Percentiles rank a stretch among this genome's conserved stretches.
Conservation (phyloP, 805 yeast genomes). For the Candida quercuum region DNA sequence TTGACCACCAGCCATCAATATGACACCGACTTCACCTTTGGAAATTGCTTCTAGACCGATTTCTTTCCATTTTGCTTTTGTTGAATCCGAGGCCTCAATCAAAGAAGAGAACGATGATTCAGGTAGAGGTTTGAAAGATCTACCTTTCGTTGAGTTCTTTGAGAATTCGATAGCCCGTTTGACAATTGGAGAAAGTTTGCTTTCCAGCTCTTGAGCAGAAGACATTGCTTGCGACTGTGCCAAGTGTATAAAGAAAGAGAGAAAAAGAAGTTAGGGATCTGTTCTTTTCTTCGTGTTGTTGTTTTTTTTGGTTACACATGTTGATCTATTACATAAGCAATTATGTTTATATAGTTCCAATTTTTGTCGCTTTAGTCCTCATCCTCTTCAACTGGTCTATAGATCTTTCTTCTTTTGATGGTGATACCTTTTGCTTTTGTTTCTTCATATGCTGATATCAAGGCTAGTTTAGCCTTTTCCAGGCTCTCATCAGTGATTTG, state of each 20-base stretch:
- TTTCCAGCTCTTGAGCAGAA: constrained; percentile 11
- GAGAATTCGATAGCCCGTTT: constrained; percentile 38
- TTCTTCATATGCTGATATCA: constrained; percentile 32
- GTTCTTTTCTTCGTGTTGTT: too few relatives aligned
- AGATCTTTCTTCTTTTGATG: neutral
- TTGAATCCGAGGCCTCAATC: constrained; percentile 24
- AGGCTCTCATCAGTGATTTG: constrained; percentile 18
- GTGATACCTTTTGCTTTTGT: constrained; percentile 4
- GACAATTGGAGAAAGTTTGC: constrained; percentile 20
- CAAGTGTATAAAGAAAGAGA: too few relatives aligned
- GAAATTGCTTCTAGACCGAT: constrained; percentile 67
- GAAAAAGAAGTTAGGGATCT: too few relatives aligned
- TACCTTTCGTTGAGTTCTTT: constrained; percentile 21
- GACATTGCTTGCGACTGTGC: too few relatives aligned
- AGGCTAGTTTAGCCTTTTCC: constrained; percentile 24
- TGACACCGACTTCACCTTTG: constrained; percentile 74
- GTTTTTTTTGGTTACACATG: neutral
- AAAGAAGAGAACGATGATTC: constrained; percentile 44
- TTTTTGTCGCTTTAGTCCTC: neutral
- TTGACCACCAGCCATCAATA: constrained; percentile 97
- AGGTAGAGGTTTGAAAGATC: constrained; percentile 43
- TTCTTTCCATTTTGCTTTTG: constrained; percentile 17
- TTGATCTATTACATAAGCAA: neutral
- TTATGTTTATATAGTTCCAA: neutral
- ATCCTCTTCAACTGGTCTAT: neutral